phyloP scores from a whole-genome alignment of 345 rosid species.

The Camelina sativa region DNA sequence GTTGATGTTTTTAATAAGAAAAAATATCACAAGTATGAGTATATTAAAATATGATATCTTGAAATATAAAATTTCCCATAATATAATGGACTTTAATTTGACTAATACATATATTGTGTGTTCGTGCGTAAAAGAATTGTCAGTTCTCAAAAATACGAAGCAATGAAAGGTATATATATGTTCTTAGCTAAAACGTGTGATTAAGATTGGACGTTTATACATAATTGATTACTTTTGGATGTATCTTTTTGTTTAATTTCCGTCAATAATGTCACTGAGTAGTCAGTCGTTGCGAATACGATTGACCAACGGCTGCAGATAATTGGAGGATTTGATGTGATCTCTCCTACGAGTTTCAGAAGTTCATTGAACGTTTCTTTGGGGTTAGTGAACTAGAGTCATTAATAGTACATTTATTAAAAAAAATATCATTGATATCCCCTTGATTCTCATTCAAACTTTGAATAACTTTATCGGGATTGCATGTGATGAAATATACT shows the following conservation, averaged over 20 bases:
- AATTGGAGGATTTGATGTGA: slow-evolving; percentile 39
- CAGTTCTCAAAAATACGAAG: slow-evolving; percentile 7
- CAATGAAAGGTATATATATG: slow-evolving; percentile 7
- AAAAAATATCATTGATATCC: not conserved
- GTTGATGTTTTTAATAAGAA: not conserved
- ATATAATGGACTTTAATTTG: not conserved
- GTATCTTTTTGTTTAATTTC: slow-evolving; percentile 32
- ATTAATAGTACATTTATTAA: not conserved
- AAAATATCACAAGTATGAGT: no score
- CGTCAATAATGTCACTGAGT: slow-evolving; percentile 31
- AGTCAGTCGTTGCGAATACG: slow-evolving; percentile 42
- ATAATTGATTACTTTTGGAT: slow-evolving; percentile 36
- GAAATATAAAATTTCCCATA: not conserved
- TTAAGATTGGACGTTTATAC: slow-evolving; percentile 30
- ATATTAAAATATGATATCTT: not conserved
- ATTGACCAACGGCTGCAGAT: slow-evolving; percentile 37
- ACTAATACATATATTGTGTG: slow-evolving; percentile 25
- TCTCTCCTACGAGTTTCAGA: slow-evolving; percentile 18
- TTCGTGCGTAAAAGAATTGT: slow-evolving; percentile 35
- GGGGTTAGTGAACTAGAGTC: slow-evolving; percentile 21
- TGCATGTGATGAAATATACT: slow-evolving; percentile 45
- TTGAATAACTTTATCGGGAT: slow-evolving; percentile 34
- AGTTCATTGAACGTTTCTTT: slow-evolving; percentile 34
- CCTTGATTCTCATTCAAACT: slow-evolving; percentile 39
- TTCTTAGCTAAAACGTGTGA: slow-evolving; percentile 39